Evolutionary conservation across 305 asterid genomes (phyloP).

Genomic region (Nicotiana rustica): DNA sequence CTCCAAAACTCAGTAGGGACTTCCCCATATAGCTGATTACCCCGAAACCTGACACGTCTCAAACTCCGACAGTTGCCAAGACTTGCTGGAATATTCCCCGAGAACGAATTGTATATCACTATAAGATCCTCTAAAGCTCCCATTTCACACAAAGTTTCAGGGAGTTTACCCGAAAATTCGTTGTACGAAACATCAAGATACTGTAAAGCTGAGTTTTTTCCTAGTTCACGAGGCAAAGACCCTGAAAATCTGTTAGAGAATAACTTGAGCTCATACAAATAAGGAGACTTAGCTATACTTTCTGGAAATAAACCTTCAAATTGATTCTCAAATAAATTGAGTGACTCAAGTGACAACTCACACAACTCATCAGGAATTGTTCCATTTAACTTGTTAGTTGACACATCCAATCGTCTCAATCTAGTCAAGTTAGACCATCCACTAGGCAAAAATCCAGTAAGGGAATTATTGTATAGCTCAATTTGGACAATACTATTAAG

Average conservation of each 20-base stretch:
- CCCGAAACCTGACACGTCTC: slow-evolving; percentile 57
- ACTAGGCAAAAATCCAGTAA: slow-evolving; percentile 60
- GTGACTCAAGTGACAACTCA: slow-evolving; percentile 75
- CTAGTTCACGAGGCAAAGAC: slow-evolving; percentile 69
- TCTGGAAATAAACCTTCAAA: slow-evolving; percentile 73
- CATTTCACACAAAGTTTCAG: slow-evolving; percentile 58
- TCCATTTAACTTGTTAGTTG: slow-evolving; percentile 69
- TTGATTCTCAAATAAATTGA: slow-evolving; percentile 60
- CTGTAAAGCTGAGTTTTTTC: slow-evolving; percentile 65
- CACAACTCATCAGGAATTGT: slow-evolving; percentile 71
- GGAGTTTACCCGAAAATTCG: slow-evolving; percentile 64
- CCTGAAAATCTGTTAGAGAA: slow-evolving; percentile 64
- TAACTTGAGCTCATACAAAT: slow-evolving; percentile 63
- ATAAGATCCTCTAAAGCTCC: slow-evolving; percentile 58
- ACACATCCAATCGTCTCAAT: slow-evolving; percentile 73
- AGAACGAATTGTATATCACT: slow-evolving; percentile 54
- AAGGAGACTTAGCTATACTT: slow-evolving; percentile 66
- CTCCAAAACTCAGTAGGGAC: slow-evolving; percentile 78
- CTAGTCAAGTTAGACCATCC: slow-evolving; percentile 77
- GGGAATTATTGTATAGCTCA: slow-evolving; percentile 70
- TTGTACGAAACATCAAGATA: slow-evolving; percentile 59
- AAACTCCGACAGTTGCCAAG: slow-evolving; percentile 66
- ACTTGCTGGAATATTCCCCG: slow-evolving; percentile 66
- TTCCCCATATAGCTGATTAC: slow-evolving; percentile 60
- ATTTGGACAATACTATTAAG: slow-evolving; percentile 67